Conservation (phyloP, 129 eudicot species). For the Chrysanthemum seticuspe region DNA sequence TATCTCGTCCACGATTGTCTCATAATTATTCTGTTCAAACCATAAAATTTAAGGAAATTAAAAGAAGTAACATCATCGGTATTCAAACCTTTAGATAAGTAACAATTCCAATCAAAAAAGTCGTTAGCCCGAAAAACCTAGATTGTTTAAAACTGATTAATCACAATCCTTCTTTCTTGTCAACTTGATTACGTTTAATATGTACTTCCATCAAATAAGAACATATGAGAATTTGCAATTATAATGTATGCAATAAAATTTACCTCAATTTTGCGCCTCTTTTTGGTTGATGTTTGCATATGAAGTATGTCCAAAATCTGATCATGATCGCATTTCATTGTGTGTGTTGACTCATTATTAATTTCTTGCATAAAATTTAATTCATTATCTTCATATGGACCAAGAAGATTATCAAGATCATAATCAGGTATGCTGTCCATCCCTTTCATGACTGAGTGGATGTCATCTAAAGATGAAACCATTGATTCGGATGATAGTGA, state of each 20-base stretch:
- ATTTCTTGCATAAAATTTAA: not conserved
- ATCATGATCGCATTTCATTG: conserved; percentile 10
- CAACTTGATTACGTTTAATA: conserved; percentile 1
- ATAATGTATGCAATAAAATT: not conserved
- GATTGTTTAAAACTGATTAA: not conserved
- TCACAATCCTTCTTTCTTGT: not conserved
- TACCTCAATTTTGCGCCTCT: conserved; percentile 24
- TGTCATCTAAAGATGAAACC: conserved; percentile 20
- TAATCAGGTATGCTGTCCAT: conserved; percentile 6
- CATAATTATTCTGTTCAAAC: conserved; percentile 24
- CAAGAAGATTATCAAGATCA: not conserved
- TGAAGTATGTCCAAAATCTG: not conserved
- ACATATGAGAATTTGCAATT: not conserved
- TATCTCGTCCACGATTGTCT: conserved; percentile 30
- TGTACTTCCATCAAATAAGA: not conserved
- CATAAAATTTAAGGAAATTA: conserved; percentile 3
- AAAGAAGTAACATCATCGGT: not conserved
- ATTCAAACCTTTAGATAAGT: not conserved
- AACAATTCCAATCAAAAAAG: too few species aligned
- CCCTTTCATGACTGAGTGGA: conserved; percentile 7
- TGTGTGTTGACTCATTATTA: not conserved
- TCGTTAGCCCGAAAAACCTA: not conserved
- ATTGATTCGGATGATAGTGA: conserved; percentile 18
- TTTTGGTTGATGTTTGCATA: not conserved
- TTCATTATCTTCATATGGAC: not conserved